Conservation (phyloP, 2,329 filamentous ascomycete species). For the Diaporthe sp. region DNA sequence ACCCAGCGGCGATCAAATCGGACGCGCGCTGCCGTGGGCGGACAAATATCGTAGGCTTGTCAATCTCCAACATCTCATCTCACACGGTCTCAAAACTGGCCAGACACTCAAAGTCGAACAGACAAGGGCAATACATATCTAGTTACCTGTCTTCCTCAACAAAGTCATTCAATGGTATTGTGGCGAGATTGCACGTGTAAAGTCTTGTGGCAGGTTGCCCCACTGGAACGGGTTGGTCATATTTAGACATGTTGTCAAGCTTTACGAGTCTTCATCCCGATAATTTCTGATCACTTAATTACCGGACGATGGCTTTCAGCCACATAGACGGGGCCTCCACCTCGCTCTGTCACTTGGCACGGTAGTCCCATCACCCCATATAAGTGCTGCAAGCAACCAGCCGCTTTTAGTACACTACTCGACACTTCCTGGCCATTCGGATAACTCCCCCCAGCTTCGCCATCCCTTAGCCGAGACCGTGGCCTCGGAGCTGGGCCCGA, state of each 20-base stretch:
- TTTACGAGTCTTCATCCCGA: background rate
- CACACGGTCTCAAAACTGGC: background rate
- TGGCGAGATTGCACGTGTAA: background rate
- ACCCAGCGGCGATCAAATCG: conserved; percentile 28
- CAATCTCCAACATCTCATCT: background rate
- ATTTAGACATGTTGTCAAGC: background rate
- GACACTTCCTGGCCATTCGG: conserved; percentile 7
- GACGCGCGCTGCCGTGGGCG: background rate
- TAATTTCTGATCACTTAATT: background rate
- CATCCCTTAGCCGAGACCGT: conserved; percentile 25
- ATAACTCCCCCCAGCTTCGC: background rate
- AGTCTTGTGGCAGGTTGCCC: background rate
- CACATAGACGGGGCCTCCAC: background rate
- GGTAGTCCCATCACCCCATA: background rate
- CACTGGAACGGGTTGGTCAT: background rate
- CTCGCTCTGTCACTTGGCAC: no score
- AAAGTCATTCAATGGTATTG: background rate
- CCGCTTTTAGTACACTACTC: conserved; percentile 9
- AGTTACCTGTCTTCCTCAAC: background rate
- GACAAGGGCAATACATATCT: background rate
- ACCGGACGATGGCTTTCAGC: conserved; percentile 18
- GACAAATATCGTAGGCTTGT: background rate
- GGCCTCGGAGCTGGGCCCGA: conserved; percentile 23
- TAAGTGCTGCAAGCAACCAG: conserved; percentile 17
- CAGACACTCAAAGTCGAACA: background rate